phyloP scores from a whole-genome alignment of 768 basidiomycete species.

The Boletellus ananiceps region DNA sequence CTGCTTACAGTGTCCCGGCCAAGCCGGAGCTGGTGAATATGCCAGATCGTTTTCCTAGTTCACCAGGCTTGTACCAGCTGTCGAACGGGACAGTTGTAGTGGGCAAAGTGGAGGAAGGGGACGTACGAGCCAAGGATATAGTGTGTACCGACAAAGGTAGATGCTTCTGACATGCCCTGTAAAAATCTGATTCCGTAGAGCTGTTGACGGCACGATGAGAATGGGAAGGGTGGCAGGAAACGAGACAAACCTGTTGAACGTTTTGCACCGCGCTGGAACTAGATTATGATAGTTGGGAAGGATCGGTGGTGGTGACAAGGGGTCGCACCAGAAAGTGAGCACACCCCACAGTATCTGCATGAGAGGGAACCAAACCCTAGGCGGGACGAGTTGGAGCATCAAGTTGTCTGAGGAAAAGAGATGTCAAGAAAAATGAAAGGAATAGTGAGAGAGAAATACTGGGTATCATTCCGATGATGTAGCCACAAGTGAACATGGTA shows the following conservation, averaged over 20 bases:
- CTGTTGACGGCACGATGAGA: slow-evolving; percentile 28
- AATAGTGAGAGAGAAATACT: slow-evolving; percentile 33
- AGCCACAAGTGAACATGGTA: slow-evolving; percentile 69
- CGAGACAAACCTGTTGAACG: slow-evolving; percentile 46
- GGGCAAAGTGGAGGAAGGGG: background rate
- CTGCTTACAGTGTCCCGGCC: slow-evolving; percentile 52
- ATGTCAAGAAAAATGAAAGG: background rate
- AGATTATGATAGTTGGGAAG: background rate
- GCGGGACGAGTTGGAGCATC: slow-evolving; percentile 57
- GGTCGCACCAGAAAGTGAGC: slow-evolving; percentile 55
- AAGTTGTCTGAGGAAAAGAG: slow-evolving; percentile 47
- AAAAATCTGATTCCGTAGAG: slow-evolving; percentile 69
- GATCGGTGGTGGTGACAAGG: background rate
- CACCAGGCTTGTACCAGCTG: slow-evolving; percentile 68
- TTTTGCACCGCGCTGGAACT: slow-evolving; percentile 55
- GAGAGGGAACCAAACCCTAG: slow-evolving; percentile 61
- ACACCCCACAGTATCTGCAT: slow-evolving; percentile 65
- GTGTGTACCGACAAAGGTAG: slow-evolving; percentile 73
- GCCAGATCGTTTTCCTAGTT: slow-evolving; percentile 67
- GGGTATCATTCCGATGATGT: slow-evolving; percentile 71
- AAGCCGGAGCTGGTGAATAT: slow-evolving; percentile 66
- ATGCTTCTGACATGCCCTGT: slow-evolving; percentile 68
- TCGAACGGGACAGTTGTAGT: background rate
- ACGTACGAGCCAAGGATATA: slow-evolving; percentile 69
- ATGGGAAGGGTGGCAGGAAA: background rate